phyloP scores from a whole-genome alignment of 208 protist species.

The Trypanosoma congolense region DNA sequence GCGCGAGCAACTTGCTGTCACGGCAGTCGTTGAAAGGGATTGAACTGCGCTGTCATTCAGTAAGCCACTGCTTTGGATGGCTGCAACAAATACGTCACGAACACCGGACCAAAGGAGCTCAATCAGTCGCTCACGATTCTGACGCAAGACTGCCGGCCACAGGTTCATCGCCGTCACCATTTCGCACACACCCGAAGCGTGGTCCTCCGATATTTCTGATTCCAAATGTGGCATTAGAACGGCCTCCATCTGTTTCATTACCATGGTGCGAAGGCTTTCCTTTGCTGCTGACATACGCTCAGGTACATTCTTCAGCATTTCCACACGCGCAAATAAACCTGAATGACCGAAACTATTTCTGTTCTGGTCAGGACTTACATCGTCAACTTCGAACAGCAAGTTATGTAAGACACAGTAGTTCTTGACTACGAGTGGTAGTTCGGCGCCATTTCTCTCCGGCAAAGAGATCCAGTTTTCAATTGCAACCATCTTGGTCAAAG shows the following conservation, averaged over 20 bases:
- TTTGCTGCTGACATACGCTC: slow-evolving; percentile 16
- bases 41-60: slow-evolving; percentile 61
- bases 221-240: slow-evolving; percentile 14
- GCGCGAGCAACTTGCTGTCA: slow-evolving; percentile 10
- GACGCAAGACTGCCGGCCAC: slow-evolving; percentile 27
- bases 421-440: slow-evolving; percentile 48
- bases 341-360: background rate
- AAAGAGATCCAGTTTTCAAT: slow-evolving; percentile 82
- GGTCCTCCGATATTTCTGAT: slow-evolving; percentile 19
- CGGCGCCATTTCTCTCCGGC: slow-evolving; percentile 74
- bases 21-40: slow-evolving; percentile 42
- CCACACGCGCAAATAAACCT: slow-evolving; percentile 3
- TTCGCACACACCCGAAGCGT: slow-evolving; percentile 1
- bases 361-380: background rate
- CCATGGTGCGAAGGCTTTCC: slow-evolving; percentile 19
- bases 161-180: slow-evolving; percentile 29
- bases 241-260: slow-evolving; percentile 34
- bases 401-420: slow-evolving; percentile 16
- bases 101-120: slow-evolving; percentile 32
- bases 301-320: slow-evolving; percentile 12
- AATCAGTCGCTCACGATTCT: slow-evolving; percentile 21
- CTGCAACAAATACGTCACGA: slow-evolving; percentile 42
- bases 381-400: background rate
- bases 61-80: slow-evolving; percentile 38
- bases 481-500: slow-evolving; percentile 36